A percentile compares a stretch with the other conserved stretches of the same genome.
Evolutionary conservation across 129 eudicot genomes (phyloP).

Genomic region (Tagetes erecta): DNA sequence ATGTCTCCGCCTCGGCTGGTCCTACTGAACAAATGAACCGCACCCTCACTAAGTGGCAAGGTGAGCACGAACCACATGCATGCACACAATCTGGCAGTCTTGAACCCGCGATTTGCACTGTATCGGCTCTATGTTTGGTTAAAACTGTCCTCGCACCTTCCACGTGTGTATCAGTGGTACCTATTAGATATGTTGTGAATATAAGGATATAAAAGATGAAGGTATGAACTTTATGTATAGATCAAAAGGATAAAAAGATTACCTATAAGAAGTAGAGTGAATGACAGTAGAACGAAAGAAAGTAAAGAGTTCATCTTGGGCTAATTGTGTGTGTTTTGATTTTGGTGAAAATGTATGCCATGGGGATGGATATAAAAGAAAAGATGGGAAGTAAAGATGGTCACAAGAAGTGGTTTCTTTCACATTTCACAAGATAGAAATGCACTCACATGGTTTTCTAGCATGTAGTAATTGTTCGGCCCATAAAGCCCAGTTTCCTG

Average conservation of each 20-base stretch:
- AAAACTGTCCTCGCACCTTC: slow-evolving; percentile 4
- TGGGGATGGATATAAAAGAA: slow-evolving; percentile 28
- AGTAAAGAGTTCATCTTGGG: slow-evolving; percentile 29
- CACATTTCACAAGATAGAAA: slow-evolving; percentile 39
- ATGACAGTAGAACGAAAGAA: slow-evolving; percentile 19
- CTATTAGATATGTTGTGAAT: neutral
- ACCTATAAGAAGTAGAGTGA: slow-evolving; percentile 33
- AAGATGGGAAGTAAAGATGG: slow-evolving; percentile 21
- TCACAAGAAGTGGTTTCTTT: slow-evolving; percentile 32
- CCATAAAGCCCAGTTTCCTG: slow-evolving; percentile 10
- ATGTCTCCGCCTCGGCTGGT: slow-evolving; percentile 14
- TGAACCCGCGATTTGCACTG: slow-evolving; percentile 76
- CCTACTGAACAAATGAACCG: slow-evolving; percentile 67
- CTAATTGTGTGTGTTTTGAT: slow-evolving; percentile 12
- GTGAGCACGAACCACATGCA: slow-evolving; percentile 92
- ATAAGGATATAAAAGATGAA: neutral
- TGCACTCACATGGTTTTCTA: slow-evolving; percentile 36
- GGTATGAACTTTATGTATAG: neutral
- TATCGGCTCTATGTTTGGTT: slow-evolving; percentile 28
- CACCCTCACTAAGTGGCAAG: slow-evolving; percentile 83
- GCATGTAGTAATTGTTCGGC: slow-evolving; percentile 26
- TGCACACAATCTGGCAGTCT: slow-evolving; percentile 81
- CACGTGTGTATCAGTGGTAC: slow-evolving; percentile 6
- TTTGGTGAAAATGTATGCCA: slow-evolving; percentile 8
- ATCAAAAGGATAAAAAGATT: neutral